Percentiles rank a stretch among this genome's conserved stretches.
Conservation (phyloP, 139 green algal species). For the Zygnema cylindricum region DNA sequence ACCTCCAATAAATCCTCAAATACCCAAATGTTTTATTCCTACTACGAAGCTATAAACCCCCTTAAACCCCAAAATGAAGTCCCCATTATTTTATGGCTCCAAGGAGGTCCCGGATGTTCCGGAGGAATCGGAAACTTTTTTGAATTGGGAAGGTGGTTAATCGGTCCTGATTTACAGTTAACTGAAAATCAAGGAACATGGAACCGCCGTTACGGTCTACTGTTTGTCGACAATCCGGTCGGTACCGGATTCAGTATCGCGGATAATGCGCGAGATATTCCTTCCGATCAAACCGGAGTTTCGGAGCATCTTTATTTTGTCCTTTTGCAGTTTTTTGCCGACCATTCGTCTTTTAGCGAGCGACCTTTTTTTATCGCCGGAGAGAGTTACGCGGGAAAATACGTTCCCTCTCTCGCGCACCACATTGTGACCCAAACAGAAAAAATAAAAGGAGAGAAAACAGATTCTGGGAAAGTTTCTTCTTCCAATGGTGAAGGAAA, state of each 20-base stretch:
- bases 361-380: slow-evolving; percentile 87
- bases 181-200: slow-evolving; percentile 62
- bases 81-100: slow-evolving; percentile 66
- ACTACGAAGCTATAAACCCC: slow-evolving; percentile 30
- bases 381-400: slow-evolving; percentile 77
- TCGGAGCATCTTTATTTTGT: slow-evolving; percentile 9
- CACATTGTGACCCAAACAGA: neutral
- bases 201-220: slow-evolving; percentile 58
- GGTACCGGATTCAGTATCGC: slow-evolving; percentile 51
- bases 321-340: slow-evolving; percentile 55
- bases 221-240: slow-evolving; percentile 55
- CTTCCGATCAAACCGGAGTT: slow-evolving; percentile 23
- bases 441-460: slow-evolving; percentile 67
- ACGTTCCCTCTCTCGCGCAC: slow-evolving; percentile 34
- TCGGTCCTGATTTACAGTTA: slow-evolving; percentile 16
- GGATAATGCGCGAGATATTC: slow-evolving; percentile 9
- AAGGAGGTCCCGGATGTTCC: slow-evolving; percentile 65
- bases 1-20: neutral
- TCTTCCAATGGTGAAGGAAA: too few species aligned
- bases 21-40: slow-evolving; percentile 29
- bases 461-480: too few species aligned
- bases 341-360: slow-evolving; percentile 73
- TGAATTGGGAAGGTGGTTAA: slow-evolving; percentile 54
- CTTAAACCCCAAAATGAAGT: neutral
- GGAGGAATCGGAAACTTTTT: slow-evolving; percentile 63